Base-by-base conservation (phyloP, 148 eudicot species). In the Camellia granthamiana region DNA sequence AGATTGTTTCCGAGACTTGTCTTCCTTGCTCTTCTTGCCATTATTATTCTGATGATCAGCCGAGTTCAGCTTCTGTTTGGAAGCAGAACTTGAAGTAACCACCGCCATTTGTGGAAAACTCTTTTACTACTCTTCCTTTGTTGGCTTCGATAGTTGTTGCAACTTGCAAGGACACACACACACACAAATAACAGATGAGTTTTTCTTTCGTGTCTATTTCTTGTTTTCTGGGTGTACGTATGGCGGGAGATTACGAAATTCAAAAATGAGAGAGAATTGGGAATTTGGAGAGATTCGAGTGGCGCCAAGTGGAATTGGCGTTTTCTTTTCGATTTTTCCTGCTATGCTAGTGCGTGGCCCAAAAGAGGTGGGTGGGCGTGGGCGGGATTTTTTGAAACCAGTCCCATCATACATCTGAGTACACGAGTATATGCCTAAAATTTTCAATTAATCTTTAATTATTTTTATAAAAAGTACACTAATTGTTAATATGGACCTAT, bases 51-150 rank as follows among this genome's bases (percentile, higher is more conserved):
- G 38, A 30, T 30, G 38, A 30, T 30, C 38, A 30, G 38, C 1
- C 38, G 38, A 30, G 38, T 58, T 77, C 72, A 47, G 19, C 19
- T 72, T 19, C 18, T 2, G 72, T 51, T 51, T 30, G 49, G 75
- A 74, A 55, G 68, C 75, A 54, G 77, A 13, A 18, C 54, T 72
- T 51, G 83, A 13, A 67, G 82, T 52, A 3, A 80, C 72, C 55
- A 78, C 78, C 78, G 51, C 38, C 38, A 30, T 30, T 74, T 54
- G n/a, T 46, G 6, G 77, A 7, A 5, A 41, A 61, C 43, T 47
- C 49, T 66, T 18, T 52, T 13, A 15, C 19, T 58, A 13, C 6
- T 13, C 16, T 11, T 13, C 6, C 54, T 21, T 18, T 18, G 52
- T 6, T 43, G 8, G 12, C 14, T 49, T 15, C 7, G 21, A 44